Base-by-base conservation (phyloP, 192 early-diverging fungal species). In the Coemansia sp. region DNA sequence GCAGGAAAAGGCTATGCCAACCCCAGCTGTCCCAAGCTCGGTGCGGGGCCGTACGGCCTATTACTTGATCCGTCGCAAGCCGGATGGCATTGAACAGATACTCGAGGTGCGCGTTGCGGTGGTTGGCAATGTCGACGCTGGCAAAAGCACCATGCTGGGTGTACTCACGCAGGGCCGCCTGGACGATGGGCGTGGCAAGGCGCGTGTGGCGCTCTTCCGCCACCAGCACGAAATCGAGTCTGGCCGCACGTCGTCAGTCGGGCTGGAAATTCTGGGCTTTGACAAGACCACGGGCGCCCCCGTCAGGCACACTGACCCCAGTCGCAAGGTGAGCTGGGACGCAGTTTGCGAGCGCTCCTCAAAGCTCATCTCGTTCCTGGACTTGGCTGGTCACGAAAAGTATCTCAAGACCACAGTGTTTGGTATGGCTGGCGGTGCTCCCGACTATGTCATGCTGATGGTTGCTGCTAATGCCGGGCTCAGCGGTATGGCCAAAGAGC, bases 351-450 rank as follows among this genome's bases (percentile, higher is more conserved):
- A 29, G 23, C 73, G 78, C 63, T 86, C 94, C 4, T 89, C 90
- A 19, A 97, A 97, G 85, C 87, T 94, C 51, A 53, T 86, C 14
- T 81, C 87, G 17, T 89, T 90, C 68, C 77, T 89, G 23, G 90
- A 90, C 80, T 77, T 90, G 53, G 95, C 95, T 32, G 95, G 95
- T 15, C 95, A 97, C 78, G 95, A 97, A 78, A 93, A 93, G 69
- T 97, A 97, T 67, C 84, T 97, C 29, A 97, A 96, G 74, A 97
- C 95, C 2, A 97, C 95, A 31, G 92, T 95, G 29, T 96, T 95
- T 84, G 95, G 95, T 11, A 93, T 97, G 92, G 93, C 94, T 25
- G 94, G 95, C 31, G 89, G 87, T 62, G 87, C 91, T 15, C 95
- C 95, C 15, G 93, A 97, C 68, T 95, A 92, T 84, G 92, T 94